phyloP scores from a whole-genome alignment of 1,284 basidiomycete genomes.

The Rugosomyces carneus region DNA sequence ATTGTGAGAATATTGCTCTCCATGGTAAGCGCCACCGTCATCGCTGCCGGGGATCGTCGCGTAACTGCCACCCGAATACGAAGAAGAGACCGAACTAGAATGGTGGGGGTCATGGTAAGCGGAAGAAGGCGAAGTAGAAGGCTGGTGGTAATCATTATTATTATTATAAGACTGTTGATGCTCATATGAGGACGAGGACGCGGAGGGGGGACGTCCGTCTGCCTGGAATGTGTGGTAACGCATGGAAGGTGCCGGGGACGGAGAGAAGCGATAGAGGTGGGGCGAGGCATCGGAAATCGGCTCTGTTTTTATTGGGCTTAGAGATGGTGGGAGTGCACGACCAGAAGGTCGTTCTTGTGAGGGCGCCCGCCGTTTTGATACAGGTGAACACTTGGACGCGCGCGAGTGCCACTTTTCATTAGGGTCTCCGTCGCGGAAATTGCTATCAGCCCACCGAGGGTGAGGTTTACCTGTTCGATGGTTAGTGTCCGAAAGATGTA shows the following conservation, averaged over 20 bases:
- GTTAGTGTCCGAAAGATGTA: neutral
- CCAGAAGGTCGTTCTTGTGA: constrained; percentile 32
- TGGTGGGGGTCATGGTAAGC: constrained; percentile 19
- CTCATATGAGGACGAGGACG: constrained; percentile 19
- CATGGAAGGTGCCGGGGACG: constrained; percentile 40
- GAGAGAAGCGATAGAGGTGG: constrained; percentile 57
- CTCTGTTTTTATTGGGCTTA: constrained; percentile 58
- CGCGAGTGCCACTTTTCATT: constrained; percentile 82
- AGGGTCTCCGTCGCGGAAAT: constrained; percentile 70
- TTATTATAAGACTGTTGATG: constrained; percentile 16
- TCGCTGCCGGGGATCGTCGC: constrained; percentile 39
- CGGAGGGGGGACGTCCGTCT: constrained; percentile 27
- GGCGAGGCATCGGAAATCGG: constrained; percentile 39
- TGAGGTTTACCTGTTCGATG: constrained; percentile 63
- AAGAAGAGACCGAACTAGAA: constrained; percentile 29
- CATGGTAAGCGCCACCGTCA: constrained; percentile 34
- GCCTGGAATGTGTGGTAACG: constrained; percentile 37
- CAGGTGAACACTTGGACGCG: constrained; percentile 54
- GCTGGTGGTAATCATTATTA: constrained; percentile 12
- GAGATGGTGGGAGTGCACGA: constrained; percentile 33
- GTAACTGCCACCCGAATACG: constrained; percentile 43
- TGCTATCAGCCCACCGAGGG: constrained; percentile 74
- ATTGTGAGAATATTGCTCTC: constrained; percentile 33
- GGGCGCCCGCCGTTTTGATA: constrained; percentile 33
- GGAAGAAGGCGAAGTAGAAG: constrained; percentile 20